phyloP scores from a whole-genome alignment of 2,329 filamentous ascomycete genomes.

The Zasmidium angulare region DNA sequence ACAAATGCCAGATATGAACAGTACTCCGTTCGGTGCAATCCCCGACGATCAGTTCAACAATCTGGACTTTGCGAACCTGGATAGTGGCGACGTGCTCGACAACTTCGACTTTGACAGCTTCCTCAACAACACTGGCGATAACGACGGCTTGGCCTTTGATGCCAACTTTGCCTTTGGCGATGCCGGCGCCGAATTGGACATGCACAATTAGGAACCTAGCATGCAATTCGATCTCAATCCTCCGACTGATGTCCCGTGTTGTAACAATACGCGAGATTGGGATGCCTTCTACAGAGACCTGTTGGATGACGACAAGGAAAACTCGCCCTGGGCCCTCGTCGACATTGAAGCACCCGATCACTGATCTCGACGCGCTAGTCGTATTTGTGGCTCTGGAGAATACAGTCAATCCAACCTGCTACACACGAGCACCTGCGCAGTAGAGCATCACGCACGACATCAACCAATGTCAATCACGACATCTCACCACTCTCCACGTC shows the following conservation, averaged over 20 bases:
- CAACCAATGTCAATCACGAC: not conserved
- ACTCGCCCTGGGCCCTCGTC: too few species aligned
- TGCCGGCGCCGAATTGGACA: conserved; percentile 10
- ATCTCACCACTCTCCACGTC: not conserved
- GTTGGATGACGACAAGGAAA: too few species aligned
- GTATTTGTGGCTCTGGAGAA: too few species aligned
- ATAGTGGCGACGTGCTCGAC: conserved; percentile 64
- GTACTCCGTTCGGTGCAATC: conserved; percentile 42
- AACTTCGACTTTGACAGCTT: conserved; percentile 69
- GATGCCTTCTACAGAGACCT: not conserved
- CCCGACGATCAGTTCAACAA: conserved; percentile 36
- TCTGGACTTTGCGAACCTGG: conserved; percentile 45
- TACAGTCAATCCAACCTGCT: too few species aligned
- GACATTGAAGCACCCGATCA: too few species aligned
- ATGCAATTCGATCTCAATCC: too few species aligned
- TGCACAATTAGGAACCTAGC: not conserved
- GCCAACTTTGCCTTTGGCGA: conserved; percentile 38
- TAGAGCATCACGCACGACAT: not conserved
- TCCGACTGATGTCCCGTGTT: not conserved
- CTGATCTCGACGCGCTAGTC: too few species aligned
- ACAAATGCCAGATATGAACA: conserved; percentile 35
- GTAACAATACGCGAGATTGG: not conserved
- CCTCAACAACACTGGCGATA: conserved; percentile 57
- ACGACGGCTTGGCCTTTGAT: conserved; percentile 38
- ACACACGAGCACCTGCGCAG: too few species aligned